Evolutionary conservation across 768 basidiomycete genomes (phyloP), one percentile per base, ranked within the genome.

Genomic region (Termitomyces sp.): DNA sequence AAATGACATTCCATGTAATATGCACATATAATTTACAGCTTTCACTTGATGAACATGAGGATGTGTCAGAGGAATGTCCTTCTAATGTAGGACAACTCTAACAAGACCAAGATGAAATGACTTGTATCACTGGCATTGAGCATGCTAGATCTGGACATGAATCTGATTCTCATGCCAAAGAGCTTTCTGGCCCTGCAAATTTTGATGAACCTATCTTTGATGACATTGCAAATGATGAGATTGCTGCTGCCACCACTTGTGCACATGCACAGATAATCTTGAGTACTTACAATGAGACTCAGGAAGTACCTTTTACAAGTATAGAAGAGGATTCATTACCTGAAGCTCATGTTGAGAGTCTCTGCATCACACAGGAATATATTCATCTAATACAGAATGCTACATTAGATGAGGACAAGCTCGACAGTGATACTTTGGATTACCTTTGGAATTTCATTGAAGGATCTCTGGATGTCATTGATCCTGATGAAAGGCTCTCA

Each of bases 321-420:
- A n/a, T 7, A 40, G 39, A 40, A 40, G 39, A 40, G 3, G 39
- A 40, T n/a, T 17, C 17, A n/a, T 28, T 51, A 27, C 35, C 49
- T 25, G 19, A 50, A 28, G 40, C 51, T 41, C n/a, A 27, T 27
- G 21, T 52, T 30, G 27, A 52, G 5, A 41, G 40, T 27, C 40
- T 58, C 30, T 14, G 48, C 12, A 51, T 55, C 21, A 35, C 52
- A 2, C 60, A 58, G 27, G 30, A 61, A 40, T 63, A 49, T 30
- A 61, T 63, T 40, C 16, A 46, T 25, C 44, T 47, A 2, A 52
- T 63, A 16, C 28, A 56, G 35, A 37, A 55, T 19, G 60, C 62
- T 19, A 57, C 57, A 17, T 51, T 61, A 9, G 57, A 61, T n/a
- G 53, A 61, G 44, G 51, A 41, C 40, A 51, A 57, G 32, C 55